Evolutionary conservation across 768 basidiomycete genomes (phyloP).

Genomic region (Clathrus columnatus): DNA sequence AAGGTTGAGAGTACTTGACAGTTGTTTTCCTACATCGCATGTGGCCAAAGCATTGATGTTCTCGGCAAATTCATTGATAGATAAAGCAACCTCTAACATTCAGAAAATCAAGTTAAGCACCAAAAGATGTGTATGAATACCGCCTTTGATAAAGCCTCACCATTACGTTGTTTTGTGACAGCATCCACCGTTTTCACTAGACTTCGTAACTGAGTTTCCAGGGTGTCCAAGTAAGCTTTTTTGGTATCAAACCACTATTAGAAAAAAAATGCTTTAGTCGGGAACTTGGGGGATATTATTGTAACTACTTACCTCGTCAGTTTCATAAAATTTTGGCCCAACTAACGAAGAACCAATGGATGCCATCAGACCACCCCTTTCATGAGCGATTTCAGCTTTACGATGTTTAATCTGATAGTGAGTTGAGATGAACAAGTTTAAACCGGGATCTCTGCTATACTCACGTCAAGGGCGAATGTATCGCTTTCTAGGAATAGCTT

Average conservation of each 20-base stretch:
- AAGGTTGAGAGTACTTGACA: conserved; percentile 60
- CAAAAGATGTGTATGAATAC: background rate
- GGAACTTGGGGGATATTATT: background rate
- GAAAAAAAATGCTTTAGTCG: conserved; percentile 1
- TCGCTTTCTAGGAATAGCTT: conserved; percentile 91
- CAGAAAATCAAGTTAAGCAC: background rate
- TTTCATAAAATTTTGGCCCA: conserved; percentile 80
- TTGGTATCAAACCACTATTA: conserved; percentile 89
- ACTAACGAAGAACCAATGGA: conserved; percentile 70
- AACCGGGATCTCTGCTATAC: conserved; percentile 21
- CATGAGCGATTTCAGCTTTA: conserved; percentile 66
- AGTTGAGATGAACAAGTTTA: background rate
- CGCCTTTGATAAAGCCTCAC: conserved; percentile 28
- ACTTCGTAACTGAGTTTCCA: conserved; percentile 82
- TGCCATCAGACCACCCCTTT: conserved; percentile 77
- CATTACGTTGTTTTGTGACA: conserved; percentile 75
- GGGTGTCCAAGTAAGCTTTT: conserved; percentile 73
- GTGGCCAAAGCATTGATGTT: conserved; percentile 58
- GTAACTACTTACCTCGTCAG: conserved; percentile 56
- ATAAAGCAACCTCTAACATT: conserved; percentile 62
- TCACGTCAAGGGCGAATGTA: conserved; percentile 79
- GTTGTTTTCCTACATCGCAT: conserved; percentile 66
- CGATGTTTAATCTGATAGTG: conserved; percentile 71
- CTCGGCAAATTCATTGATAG: conserved; percentile 75
- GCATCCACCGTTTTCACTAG: conserved; percentile 80